A percentile compares a stretch with the other conserved stretches of the same genome.
phyloP scores from a whole-genome alignment of 225 moss, liverwort and hornwort genomes.

The Pleurozium schreberi region DNA sequence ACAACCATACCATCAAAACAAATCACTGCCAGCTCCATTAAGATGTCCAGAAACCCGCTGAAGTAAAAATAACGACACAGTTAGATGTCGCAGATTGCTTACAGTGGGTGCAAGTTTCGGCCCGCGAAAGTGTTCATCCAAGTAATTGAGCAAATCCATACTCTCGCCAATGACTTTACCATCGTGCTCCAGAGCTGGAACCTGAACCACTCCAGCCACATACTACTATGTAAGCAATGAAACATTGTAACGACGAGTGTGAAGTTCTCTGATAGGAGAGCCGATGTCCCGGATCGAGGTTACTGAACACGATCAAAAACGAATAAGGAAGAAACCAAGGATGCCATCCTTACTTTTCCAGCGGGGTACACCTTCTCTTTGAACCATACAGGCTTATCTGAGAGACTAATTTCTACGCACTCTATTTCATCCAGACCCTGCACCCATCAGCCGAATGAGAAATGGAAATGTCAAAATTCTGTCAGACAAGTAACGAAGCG shows the following conservation, averaged over 20 bases:
- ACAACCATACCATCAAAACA: not conserved
- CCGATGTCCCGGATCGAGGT: not conserved
- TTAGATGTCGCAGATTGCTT: not conserved
- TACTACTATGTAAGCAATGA: not conserved
- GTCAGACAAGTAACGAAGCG: not conserved
- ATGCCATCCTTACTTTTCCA: constrained; percentile 25
- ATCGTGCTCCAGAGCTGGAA: constrained; percentile 50
- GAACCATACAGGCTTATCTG: constrained; percentile 42
- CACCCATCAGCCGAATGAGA: not conserved
- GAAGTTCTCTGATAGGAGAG: not conserved
- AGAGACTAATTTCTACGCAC: constrained; percentile 34
- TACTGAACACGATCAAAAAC: not conserved
- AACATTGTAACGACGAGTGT: not conserved
- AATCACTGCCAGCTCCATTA: not conserved
- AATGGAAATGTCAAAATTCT: not conserved
- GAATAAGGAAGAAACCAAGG: not conserved
- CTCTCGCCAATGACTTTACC: constrained; percentile 47
- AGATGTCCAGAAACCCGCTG: not conserved
- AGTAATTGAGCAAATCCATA: constrained; percentile 44
- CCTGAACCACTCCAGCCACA: constrained; percentile 8
- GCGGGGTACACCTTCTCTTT: constrained; percentile 43
- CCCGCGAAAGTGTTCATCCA: constrained; percentile 37
- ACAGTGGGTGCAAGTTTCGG: constrained; percentile 37
- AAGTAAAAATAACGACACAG: not conserved
- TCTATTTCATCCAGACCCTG: constrained; percentile 41